These are phyloP conservation scores for Cubamyces lactineus DNA, from an alignment of 768 basidiomycete species.

Conservation along the genomic window DNA sequence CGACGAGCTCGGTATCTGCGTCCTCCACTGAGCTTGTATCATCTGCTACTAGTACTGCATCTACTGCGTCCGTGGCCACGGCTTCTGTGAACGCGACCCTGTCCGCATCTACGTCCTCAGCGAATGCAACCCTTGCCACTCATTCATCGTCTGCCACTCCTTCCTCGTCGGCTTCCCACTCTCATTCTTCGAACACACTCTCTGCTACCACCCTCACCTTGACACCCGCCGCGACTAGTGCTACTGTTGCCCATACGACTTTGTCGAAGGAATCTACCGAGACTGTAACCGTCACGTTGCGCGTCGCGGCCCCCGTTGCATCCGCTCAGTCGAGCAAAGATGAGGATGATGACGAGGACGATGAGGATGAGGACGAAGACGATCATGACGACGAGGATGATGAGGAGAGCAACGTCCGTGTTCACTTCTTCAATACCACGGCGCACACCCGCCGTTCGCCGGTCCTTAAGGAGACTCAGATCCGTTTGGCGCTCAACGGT, in stretches of 20 bases:
- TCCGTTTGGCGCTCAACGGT: conserved; percentile 11
- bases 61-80: conserved; percentile 2
- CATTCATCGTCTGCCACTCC: neutral
- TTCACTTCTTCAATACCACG: neutral
- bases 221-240: neutral
- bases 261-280: conserved; percentile 1
- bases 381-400: conserved; percentile 13
- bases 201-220: conserved; percentile 8
- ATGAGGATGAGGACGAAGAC: conserved; percentile 26
- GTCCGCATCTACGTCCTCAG: neutral
- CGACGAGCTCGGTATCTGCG: conserved; percentile 10
- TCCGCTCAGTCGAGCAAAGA: conserved; percentile 8
- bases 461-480: neutral
- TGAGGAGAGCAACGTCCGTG: neutral
- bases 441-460: neutral
- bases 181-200: conserved; percentile 2
- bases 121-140: too few species aligned
- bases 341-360: conserved; percentile 19
- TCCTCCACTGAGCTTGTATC: conserved; percentile 6
- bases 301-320: conserved; percentile 10
- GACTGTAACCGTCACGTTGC: conserved; percentile 25
- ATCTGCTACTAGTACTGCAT: conserved; percentile 4
- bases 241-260: neutral
- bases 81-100: neutral
- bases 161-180: conserved; percentile 10